Evolutionary conservation across 495 filamentous ascomycete species (phyloP).

Genomic region (Penicillium robsamsonii): DNA sequence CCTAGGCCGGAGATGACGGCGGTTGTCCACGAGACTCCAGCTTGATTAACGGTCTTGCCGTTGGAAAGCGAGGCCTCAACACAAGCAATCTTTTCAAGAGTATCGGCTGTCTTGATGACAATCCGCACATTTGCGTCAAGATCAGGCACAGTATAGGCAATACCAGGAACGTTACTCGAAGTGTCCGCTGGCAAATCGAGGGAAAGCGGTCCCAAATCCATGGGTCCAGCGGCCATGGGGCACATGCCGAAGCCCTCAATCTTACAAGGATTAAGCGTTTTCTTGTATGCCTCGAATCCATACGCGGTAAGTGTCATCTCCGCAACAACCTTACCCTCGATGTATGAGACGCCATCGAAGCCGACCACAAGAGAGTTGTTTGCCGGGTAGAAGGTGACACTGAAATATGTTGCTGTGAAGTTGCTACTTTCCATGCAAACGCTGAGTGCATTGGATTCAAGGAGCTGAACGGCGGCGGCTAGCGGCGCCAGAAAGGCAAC

Average conservation of each 20-base stretch:
- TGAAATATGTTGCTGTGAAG: constrained; percentile 81
- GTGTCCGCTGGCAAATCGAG: constrained; percentile 57
- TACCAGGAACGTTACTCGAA: constrained; percentile 65
- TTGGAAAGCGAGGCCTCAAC: constrained; percentile 89
- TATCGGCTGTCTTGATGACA: constrained; percentile 66
- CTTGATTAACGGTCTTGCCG: constrained; percentile 86
- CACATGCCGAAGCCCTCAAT: constrained; percentile 73
- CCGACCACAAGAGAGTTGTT: constrained; percentile 70
- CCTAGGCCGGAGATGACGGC: constrained; percentile 84
- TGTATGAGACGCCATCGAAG: constrained; percentile 79
- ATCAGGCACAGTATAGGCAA: constrained; percentile 89
- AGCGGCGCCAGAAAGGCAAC: constrained; percentile 42
- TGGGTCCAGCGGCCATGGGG: constrained; percentile 86
- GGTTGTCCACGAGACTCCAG: constrained; percentile 83
- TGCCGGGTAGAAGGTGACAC: constrained; percentile 73
- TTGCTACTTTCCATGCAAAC: constrained; percentile 74
- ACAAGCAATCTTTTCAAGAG: constrained; percentile 70
- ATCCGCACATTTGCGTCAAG: constrained; percentile 85
- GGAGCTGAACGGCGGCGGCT: constrained; percentile 42
- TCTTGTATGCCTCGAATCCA: constrained; percentile 64
- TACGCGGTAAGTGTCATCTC: constrained; percentile 78
- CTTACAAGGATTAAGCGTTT: constrained; percentile 74
- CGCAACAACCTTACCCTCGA: constrained; percentile 80
- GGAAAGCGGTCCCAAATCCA: constrained; percentile 67
- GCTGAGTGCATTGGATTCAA: constrained; percentile 74